A percentile compares a stretch with the other conserved stretches of the same genome.
Evolutionary conservation across 1,139 yeast species (phyloP).

Genomic region (Hyphopichia buzzinii): DNA sequence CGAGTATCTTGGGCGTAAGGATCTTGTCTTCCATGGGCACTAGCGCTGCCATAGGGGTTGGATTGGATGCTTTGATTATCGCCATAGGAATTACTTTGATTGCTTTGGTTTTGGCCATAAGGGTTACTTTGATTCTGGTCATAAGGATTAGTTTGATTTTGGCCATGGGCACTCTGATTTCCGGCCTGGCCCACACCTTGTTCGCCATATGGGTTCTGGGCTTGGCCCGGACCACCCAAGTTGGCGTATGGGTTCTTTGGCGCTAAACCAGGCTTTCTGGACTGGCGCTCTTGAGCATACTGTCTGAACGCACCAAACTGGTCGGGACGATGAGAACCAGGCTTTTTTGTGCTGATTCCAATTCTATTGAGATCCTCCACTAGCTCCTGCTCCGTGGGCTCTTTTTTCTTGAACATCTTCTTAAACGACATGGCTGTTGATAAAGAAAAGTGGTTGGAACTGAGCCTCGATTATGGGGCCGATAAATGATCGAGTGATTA

Average conservation of each 20-base stretch:
- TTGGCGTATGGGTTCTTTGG: slow-evolving; percentile 49
- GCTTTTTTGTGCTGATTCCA: slow-evolving; percentile 51
- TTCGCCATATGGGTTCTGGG: slow-evolving; percentile 9
- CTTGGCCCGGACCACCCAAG: slow-evolving; percentile 15
- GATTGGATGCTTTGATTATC: not conserved
- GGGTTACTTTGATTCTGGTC: slow-evolving; percentile 4
- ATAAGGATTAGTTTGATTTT: not conserved
- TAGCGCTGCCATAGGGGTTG: not conserved
- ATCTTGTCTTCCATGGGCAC: slow-evolving; percentile 16
- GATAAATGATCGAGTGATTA: too few relatives aligned
- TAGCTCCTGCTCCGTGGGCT: slow-evolving; percentile 58
- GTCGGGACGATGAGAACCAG: slow-evolving; percentile 33
- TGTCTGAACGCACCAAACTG: slow-evolving; percentile 66
- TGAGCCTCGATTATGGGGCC: too few relatives aligned
- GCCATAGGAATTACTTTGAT: not conserved
- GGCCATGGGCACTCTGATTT: not conserved
- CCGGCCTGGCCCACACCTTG: not conserved
- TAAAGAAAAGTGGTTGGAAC: too few relatives aligned
- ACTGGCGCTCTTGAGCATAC: slow-evolving; percentile 52
- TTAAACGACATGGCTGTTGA: slow-evolving; percentile 39
- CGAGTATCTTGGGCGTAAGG: slow-evolving; percentile 22
- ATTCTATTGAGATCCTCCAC: slow-evolving; percentile 48
- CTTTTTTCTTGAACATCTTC: slow-evolving; percentile 59
- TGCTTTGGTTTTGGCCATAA: slow-evolving; percentile 7
- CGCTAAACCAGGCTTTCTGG: slow-evolving; percentile 41